Percentiles rank a stretch among this genome's conserved stretches.
Evolutionary conservation across 192 early-diverging fungal genomes (phyloP).

Genomic region (Haplosporangium gracile): DNA sequence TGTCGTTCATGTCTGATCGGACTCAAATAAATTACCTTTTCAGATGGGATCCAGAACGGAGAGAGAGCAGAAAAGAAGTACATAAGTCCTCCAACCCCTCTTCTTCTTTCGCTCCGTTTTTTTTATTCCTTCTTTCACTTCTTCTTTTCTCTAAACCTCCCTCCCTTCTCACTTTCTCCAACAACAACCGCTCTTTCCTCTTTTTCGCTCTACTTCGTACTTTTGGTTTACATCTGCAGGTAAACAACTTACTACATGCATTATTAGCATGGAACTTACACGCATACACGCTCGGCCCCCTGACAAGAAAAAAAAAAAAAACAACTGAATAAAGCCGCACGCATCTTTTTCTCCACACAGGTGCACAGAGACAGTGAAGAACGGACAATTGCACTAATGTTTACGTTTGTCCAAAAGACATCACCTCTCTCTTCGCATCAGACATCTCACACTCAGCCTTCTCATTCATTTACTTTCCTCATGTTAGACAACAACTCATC

Average conservation of each 20-base stretch:
- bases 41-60: neutral
- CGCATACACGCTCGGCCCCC: too few species aligned
- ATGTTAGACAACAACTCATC: neutral
- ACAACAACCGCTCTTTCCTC: neutral
- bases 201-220: neutral
- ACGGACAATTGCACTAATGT: neutral
- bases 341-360: neutral
- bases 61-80: neutral
- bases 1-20: neutral
- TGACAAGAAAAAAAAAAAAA: too few species aligned
- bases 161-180: neutral
- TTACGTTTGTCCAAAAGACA: too few species aligned
- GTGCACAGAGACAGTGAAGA: neutral
- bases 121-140: neutral
- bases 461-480: neutral
- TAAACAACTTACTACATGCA: neutral
- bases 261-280: too few species aligned
- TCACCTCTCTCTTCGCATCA: too few species aligned
- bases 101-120: neutral
- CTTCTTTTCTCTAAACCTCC: neutral
- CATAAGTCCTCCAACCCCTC: neutral
- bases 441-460: too few species aligned
- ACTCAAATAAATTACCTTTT: neutral
- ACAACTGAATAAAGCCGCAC: too few species aligned
- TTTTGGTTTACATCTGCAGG: constrained; percentile 3